Conservation (phyloP, 768 basidiomycete genomes). For the Inosperma sp. region DNA sequence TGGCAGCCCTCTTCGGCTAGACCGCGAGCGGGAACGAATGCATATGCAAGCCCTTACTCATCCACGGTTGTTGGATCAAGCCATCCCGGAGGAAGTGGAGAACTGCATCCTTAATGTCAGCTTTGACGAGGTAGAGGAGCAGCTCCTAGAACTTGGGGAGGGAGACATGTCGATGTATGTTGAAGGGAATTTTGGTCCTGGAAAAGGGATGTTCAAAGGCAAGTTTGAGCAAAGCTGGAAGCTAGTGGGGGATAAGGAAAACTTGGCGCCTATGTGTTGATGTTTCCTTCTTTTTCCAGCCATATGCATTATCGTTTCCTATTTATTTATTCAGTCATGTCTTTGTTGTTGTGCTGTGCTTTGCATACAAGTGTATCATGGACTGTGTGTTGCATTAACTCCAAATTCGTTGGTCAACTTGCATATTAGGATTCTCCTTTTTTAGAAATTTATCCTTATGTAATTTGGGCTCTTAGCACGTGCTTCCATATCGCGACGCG, state of each 20-base stretch:
- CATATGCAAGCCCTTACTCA: conserved; percentile 33
- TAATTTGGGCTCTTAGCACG: too few species aligned
- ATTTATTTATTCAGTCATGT: too few species aligned
- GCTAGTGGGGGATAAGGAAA: not conserved
- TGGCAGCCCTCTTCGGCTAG: conserved; percentile 47
- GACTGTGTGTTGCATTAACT: too few species aligned
- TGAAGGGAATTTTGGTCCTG: not conserved
- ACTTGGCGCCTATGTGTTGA: not conserved
- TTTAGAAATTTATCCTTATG: too few species aligned
- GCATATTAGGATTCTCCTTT: too few species aligned
- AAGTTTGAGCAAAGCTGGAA: not conserved
- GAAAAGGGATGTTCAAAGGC: not conserved
- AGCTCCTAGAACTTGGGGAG: conserved; percentile 18
- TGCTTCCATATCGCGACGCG: too few species aligned
- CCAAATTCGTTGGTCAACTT: too few species aligned
- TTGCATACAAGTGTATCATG: not conserved
- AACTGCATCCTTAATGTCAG: conserved; percentile 47
- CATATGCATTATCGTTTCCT: not conserved
- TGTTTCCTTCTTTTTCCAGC: not conserved
- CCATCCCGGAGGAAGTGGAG: conserved; percentile 43
- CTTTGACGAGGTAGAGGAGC: conserved; percentile 43
- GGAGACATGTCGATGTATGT: conserved; percentile 4
- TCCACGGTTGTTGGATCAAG: conserved; percentile 55
- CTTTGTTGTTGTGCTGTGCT: not conserved
- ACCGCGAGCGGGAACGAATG: conserved; percentile 18